A percentile compares a stretch with the other conserved stretches of the same genome.
Evolutionary conservation across 2,329 filamentous ascomycete species (phyloP).

Genomic region (Xylaria polymorpha): DNA sequence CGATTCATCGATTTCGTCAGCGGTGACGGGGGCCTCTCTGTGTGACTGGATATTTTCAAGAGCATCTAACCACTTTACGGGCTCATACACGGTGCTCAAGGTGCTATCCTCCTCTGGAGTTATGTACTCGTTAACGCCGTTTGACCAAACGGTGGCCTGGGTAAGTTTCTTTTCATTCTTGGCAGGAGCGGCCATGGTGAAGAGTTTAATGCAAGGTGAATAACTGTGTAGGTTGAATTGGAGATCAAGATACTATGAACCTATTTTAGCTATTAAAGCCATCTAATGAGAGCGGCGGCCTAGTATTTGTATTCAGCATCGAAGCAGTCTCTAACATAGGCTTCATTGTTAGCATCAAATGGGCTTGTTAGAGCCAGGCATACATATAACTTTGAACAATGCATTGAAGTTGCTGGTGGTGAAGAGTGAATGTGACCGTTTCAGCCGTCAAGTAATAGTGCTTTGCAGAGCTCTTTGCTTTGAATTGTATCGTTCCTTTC

Average conservation of each 20-base stretch:
- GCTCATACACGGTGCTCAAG: background rate
- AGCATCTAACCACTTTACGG: background rate
- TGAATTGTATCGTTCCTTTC: background rate
- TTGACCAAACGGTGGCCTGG: background rate
- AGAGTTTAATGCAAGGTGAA: background rate
- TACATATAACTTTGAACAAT: background rate
- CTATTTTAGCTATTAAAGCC: background rate
- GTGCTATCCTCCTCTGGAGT: background rate
- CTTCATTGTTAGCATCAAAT: background rate
- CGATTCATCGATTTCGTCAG: constrained; percentile 1
- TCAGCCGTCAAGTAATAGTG: background rate
- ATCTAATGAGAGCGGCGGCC: background rate
- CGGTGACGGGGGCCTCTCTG: background rate
- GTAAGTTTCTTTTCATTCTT: background rate
- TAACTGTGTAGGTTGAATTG: background rate
- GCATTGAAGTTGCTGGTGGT: background rate
- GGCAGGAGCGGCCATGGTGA: background rate
- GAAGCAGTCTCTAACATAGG: background rate
- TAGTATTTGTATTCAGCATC: background rate
- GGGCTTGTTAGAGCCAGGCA: background rate
- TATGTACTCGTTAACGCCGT: background rate
- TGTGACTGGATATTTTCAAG: constrained; percentile 14
- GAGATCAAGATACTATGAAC: background rate
- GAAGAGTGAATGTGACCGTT: no score
- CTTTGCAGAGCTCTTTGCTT: background rate